A percentile compares a stretch with the other conserved stretches of the same genome.
Conservation (phyloP, 2,329 filamentous ascomycete species). For the Lasiodiplodia sp. region DNA sequence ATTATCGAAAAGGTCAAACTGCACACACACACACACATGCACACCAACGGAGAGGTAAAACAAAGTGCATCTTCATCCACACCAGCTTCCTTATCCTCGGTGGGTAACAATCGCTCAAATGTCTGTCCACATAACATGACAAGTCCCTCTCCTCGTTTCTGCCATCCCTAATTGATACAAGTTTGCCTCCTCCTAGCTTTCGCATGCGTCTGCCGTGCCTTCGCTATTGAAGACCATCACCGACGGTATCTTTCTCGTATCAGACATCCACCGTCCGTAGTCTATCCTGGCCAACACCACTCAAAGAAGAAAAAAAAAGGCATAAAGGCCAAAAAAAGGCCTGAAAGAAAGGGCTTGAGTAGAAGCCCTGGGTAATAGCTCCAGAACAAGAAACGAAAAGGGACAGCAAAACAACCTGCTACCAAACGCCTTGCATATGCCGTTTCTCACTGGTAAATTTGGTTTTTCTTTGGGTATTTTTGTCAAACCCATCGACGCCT, state of each 20-base stretch:
- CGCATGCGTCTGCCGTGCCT: background rate
- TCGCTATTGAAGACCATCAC: background rate
- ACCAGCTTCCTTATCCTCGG: background rate
- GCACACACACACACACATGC: too few relatives aligned
- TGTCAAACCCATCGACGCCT: background rate
- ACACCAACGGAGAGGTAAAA: too few relatives aligned
- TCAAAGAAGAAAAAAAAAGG: background rate
- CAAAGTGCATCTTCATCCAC: background rate
- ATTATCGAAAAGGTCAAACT: too few relatives aligned
- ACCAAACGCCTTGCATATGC: background rate
- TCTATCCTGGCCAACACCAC: background rate
- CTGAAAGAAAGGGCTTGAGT: background rate
- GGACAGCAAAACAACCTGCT: background rate
- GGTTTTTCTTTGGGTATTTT: slow-evolving; percentile 10
- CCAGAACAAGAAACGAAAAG: background rate
- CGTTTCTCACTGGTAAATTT: background rate
- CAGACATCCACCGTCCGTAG: background rate
- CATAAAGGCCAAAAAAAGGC: background rate
- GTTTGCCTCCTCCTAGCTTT: background rate
- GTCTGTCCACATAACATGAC: background rate
- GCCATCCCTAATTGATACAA: background rate
- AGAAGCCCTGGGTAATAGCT: background rate
- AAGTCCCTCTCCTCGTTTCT: background rate
- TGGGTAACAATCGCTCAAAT: background rate
- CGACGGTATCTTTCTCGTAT: background rate